A percentile compares a stretch with the other conserved stretches of the same genome.
Evolutionary conservation across 2,329 filamentous ascomycete species (phyloP).

Genomic region (Alternaria atra): DNA sequence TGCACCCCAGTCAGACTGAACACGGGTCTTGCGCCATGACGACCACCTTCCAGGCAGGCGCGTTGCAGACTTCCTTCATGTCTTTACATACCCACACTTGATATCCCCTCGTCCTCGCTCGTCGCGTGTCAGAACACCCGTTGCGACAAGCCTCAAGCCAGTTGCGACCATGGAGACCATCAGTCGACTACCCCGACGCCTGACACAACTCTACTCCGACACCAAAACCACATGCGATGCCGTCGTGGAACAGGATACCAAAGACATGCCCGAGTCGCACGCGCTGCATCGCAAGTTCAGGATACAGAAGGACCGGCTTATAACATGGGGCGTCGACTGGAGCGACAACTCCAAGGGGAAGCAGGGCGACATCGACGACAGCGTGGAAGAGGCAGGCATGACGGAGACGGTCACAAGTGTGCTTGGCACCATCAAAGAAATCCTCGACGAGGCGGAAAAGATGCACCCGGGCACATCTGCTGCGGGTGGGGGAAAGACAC

Average conservation of each 20-base stretch:
- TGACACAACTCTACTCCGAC: conserved; percentile 74
- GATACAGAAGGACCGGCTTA: conserved; percentile 80
- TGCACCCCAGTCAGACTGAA: conserved; percentile 36
- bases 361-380: conserved; percentile 76
- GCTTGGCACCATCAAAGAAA: conserved; percentile 82
- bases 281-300: conserved; percentile 77
- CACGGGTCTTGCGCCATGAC: conserved; percentile 34
- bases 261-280: conserved; percentile 73
- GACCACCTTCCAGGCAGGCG: conserved; percentile 42
- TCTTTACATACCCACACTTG: conserved; percentile 14
- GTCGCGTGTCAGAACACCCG: conserved; percentile 10
- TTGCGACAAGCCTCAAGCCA: conserved; percentile 7
- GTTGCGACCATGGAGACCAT: conserved; percentile 46
- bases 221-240: conserved; percentile 81
- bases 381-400: conserved; percentile 71
- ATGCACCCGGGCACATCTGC: conserved; percentile 65
- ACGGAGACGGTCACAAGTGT: conserved; percentile 81
- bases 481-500: conserved; percentile 41
- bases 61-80: conserved; percentile 33
- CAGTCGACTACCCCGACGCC: conserved; percentile 52
- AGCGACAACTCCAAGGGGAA: conserved; percentile 69
- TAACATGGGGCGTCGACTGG: conserved; percentile 84
- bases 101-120: conserved; percentile 14
- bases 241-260: conserved; percentile 67
- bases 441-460: conserved; percentile 77